These are phyloP conservation scores for Leccinum rimulosum DNA, from an alignment of 768 basidiomycete species.

Conservation along the genomic window DNA sequence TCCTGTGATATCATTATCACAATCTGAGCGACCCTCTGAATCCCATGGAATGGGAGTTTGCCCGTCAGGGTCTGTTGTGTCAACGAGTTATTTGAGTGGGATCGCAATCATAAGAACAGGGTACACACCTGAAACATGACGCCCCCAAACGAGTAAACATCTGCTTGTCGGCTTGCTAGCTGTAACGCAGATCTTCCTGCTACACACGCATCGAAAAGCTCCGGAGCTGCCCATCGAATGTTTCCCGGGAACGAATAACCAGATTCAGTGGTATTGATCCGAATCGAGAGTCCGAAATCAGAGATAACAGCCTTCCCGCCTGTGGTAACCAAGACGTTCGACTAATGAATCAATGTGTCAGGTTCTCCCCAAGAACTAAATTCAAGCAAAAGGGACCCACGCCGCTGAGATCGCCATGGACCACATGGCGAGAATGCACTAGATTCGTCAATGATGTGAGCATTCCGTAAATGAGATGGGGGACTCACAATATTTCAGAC, in stretches of 20 bases:
- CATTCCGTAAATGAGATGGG: neutral
- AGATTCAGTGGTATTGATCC: conserved; percentile 3
- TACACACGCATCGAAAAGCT: conserved; percentile 13
- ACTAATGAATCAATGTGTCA: conserved; percentile 10
- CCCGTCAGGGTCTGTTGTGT: conserved; percentile 20
- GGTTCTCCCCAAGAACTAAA: neutral
- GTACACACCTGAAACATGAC: conserved; percentile 25
- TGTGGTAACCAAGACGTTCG: conserved; percentile 21
- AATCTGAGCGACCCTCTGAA: conserved; percentile 22
- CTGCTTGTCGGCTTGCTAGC: conserved; percentile 13
- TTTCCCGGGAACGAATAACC: conserved; percentile 22
- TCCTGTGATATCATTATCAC: conserved; percentile 21
- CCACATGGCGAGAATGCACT: conserved; percentile 24
- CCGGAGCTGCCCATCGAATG: conserved; percentile 31
- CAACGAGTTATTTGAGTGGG: neutral
- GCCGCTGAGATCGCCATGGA: conserved; percentile 43
- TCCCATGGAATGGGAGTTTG: conserved; percentile 22
- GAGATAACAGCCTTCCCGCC: conserved; percentile 20
- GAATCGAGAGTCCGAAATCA: conserved; percentile 32
- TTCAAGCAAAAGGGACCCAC: conserved; percentile 14
- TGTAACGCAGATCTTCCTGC: conserved; percentile 1
- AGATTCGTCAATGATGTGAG: neutral
- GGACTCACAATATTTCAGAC: conserved; percentile 21
- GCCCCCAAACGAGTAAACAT: conserved; percentile 31
- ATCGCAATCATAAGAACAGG: neutral